Base-by-base conservation (phyloP, 495 filamentous ascomycete species). In the Neurospora sp. region DNA sequence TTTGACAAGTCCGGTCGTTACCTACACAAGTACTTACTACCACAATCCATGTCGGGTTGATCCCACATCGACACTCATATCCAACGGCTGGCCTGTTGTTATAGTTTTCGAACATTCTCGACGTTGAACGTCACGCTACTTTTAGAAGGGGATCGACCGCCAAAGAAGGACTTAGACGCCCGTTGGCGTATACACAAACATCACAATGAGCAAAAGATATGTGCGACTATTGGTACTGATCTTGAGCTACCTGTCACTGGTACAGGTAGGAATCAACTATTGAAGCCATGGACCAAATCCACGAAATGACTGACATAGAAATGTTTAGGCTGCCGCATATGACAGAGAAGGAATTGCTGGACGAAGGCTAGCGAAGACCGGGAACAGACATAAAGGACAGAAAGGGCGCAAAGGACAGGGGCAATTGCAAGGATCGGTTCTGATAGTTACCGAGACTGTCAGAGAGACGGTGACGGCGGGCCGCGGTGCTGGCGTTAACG, bases 381-480 rank as follows among this genome's bases (percentile, higher is more conserved):
- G n/a, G 43, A 38, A 28, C 28, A 71, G 31, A 71, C 54, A 72
- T 71, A 54, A 69, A 76, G n/a, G 71, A 40, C 48, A 24, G 36
- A 9, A 39, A 71, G 62, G 71, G 70, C 24, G 71, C 69, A 37
- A 39, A 74, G 39, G 75, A 73, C 69, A 71, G 72, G 42, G 17
- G 39, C 31, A 38, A 66, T 71, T 77, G 42, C 39, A 79, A 15
- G 48, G 72, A 43, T 78, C 54, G 72, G 73, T 69, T 28, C 71
- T 74, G 70, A 83, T 81, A 3, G 81, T 85, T 31, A 85, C 84
- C 54, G 81, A 82, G 76, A 84, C 83, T 5, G 69, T 83, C 17
- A 71, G 73, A 40, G 75, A 78, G 70, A 82, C 79, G 28, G 73
- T 82, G 31, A 82, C 80, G 5, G 81, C 80, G 9, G 80, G 79